A percentile compares a stretch with the other conserved stretches of the same genome.
phyloP scores from a whole-genome alignment of 257 asterid genomes.

The Henckelia pumila region DNA sequence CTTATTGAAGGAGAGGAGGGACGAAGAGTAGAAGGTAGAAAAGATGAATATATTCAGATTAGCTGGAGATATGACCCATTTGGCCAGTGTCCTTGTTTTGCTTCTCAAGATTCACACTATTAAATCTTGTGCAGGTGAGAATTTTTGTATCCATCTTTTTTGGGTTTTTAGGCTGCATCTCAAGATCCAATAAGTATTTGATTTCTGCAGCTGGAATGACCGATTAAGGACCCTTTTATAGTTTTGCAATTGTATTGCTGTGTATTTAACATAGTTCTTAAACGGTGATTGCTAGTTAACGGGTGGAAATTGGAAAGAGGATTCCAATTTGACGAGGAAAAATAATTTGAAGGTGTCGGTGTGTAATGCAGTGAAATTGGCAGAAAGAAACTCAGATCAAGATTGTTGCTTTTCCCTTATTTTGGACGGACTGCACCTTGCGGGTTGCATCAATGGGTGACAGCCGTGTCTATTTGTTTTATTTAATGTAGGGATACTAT shows the following conservation, averaged over 20 bases:
- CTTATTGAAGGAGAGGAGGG: not conserved
- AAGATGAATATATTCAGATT: constrained; percentile 82
- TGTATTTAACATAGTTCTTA: not conserved
- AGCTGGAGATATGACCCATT: constrained; percentile 90
- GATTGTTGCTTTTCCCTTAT: not conserved
- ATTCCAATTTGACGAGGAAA: not conserved
- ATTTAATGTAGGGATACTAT: not conserved
- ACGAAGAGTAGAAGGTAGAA: not conserved
- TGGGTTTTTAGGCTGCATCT: not conserved
- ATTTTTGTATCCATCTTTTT: not conserved
- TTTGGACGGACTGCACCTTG: not conserved
- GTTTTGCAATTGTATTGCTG: not conserved
- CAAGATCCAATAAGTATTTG: not conserved
- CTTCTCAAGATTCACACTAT: constrained; percentile 87
- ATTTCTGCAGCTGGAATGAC: not conserved
- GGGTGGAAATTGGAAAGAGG: not conserved
- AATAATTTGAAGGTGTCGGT: no score
- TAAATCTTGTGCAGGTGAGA: constrained; percentile 84
- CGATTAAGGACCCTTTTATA: not conserved
- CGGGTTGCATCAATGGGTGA: not conserved
- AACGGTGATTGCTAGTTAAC: not conserved
- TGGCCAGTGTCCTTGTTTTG: constrained; percentile 87
- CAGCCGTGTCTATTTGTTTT: not conserved
- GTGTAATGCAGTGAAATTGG: not conserved
- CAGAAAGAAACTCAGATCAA: no score